Evolutionary conservation across 2,329 filamentous ascomycete species (phyloP), one percentile per base, ranked within the genome.

Genomic region (Periconia digitata): DNA sequence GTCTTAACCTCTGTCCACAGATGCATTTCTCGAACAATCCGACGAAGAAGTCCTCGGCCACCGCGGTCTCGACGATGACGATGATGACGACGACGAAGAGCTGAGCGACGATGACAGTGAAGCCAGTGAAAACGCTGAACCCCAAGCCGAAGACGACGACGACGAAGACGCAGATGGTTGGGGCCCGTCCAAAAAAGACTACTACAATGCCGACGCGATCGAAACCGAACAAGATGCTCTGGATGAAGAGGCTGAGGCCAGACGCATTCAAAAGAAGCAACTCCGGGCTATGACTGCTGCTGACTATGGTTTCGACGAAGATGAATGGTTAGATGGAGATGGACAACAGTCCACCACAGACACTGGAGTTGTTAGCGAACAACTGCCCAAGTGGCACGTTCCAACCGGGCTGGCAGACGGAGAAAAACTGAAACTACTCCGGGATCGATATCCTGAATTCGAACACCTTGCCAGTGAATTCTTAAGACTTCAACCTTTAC

Each of bases 241-340:
- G 24, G 92, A 94, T 64, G 94, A 99, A 76, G 95, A 99, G 72
- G 84, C 81, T 10, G 95, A 99, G 70, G 94, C 92, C 3, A 85
- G 87, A 69, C 81, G 90, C 53, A 73, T 99, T 51, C 92, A 97
- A 70, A 85, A 91, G 72, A 96, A 96, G 79, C 92, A 94, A 67
- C 73, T 97, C 20, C 81, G 90, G 59, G 86, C 87, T 57, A 94
- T 99, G 89, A 83, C 85, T 6, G 92, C 95, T 58, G 87, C 88
- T 34, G 94, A 99, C 67, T 99, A 96, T 65, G 86, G 90, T 8
- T 95, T 97, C 56, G 91, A 97, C 61, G 89, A 95, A 64, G 81
- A 84, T 36, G 91, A 95, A 58, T 97, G 92, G 94, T 69, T 86
- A 32, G 83, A 81, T 21, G 55, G 69, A 34, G 72, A 75, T 3